phyloP scores from a whole-genome alignment of 352 stramenopile species.

The Pythium folliculosum region DNA sequence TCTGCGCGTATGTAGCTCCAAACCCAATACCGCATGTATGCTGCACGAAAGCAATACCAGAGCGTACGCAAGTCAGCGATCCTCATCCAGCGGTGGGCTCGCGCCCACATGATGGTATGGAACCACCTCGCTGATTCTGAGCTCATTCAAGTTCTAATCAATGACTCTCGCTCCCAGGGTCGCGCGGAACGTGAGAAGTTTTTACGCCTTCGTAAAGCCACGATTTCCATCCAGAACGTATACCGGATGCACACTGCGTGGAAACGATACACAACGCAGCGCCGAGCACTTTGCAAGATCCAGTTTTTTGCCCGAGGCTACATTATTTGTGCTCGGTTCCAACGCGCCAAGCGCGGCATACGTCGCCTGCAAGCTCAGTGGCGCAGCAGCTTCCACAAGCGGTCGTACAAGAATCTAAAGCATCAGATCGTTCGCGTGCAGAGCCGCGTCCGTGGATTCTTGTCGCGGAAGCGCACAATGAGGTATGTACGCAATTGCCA shows the following conservation, averaged over 20 bases:
- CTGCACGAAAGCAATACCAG: constrained; percentile 51
- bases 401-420: constrained; percentile 64
- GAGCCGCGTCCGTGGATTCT: constrained; percentile 55
- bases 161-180: constrained; percentile 20
- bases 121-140: background rate
- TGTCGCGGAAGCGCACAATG: constrained; percentile 62
- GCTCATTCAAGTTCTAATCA: background rate
- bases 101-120: constrained; percentile 55
- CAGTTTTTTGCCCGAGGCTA: constrained; percentile 56
- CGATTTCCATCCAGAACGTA: constrained; percentile 46
- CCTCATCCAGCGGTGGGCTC: constrained; percentile 55
- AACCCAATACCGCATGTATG: constrained; percentile 75
- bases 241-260: constrained; percentile 40
- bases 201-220: constrained; percentile 34
- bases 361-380: constrained; percentile 66
- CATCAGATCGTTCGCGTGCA: constrained; percentile 63
- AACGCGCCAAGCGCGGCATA: constrained; percentile 47
- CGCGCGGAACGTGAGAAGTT: constrained; percentile 35
- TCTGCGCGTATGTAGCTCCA: constrained; percentile 45
- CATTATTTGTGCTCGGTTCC: constrained; percentile 46
- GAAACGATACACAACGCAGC: constrained; percentile 27
- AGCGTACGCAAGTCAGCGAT: constrained; percentile 37
- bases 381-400: constrained; percentile 64
- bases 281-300: constrained; percentile 18
- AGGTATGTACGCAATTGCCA: constrained; percentile 31